Evolutionary conservation across 2,329 filamentous ascomycete species (phyloP).

Genomic region (Aspergillus novofumigatus): DNA sequence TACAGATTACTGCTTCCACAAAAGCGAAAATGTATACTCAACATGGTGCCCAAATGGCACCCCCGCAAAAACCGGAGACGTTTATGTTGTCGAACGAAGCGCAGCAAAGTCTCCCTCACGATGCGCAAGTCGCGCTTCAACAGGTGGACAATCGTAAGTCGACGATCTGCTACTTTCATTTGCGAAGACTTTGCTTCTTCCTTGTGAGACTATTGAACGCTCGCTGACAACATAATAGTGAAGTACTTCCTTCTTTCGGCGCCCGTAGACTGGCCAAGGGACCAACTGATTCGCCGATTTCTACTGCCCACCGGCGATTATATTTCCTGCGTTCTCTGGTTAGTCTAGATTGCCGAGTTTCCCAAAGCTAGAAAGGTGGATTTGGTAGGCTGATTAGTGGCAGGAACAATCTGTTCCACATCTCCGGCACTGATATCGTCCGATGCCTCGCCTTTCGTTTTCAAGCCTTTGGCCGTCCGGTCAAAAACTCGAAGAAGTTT

Average conservation of each 20-base stretch:
- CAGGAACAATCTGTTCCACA: slow-evolving; percentile 98
- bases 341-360: slow-evolving; percentile 25
- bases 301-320: slow-evolving; percentile 96
- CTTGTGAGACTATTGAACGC: slow-evolving; percentile 3
- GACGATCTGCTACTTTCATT: neutral
- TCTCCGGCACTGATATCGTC: slow-evolving; percentile 97
- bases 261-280: slow-evolving; percentile 93
- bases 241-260: slow-evolving; percentile 99
- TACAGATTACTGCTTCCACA: slow-evolving; percentile 8
- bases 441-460: slow-evolving; percentile 97
- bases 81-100: slow-evolving; percentile 98
- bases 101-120: slow-evolving; percentile 90
- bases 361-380: slow-evolving; percentile 4
- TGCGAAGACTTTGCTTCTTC: neutral
- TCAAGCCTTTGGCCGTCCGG: slow-evolving; percentile 94
- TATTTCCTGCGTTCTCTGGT: slow-evolving; percentile 95
- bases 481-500: slow-evolving; percentile 99
- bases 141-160: slow-evolving; percentile 94
- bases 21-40: slow-evolving; percentile 66
- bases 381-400: slow-evolving; percentile 10
- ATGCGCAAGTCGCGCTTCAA: slow-evolving; percentile 94
- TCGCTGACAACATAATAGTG: slow-evolving; percentile 52
- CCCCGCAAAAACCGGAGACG: slow-evolving; percentile 94
- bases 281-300: slow-evolving; percentile 95
- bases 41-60: slow-evolving; percentile 76